Evolutionary conservation across 176 grass and related monocot genomes (phyloP), one percentile per base, ranked within the genome.

Genomic region (Alloteropsis semialata): DNA sequence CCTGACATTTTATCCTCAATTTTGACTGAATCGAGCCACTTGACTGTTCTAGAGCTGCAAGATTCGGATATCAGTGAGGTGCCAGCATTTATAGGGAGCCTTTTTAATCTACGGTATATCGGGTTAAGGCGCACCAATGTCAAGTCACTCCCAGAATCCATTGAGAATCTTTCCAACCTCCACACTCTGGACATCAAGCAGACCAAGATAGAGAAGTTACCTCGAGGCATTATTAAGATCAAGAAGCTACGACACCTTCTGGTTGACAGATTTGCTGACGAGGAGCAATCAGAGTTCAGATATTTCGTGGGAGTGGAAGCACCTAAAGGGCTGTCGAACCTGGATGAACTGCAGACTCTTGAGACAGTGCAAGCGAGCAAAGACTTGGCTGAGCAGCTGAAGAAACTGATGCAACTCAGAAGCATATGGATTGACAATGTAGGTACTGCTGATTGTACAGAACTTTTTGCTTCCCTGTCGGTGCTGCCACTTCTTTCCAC

Each of bases 21-120:
- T 66, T 56, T 73, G 16, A 29, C 74, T 16, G 37, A 39, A 17
- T 88, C 86, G 3, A 65, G 2, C 10, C 45, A 84, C 25, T 50
- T 88, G 33, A 78, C 66, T 3, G 81, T 88, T 79, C 58, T 88
- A 0, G 86, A 88, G 54, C 81, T 88, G 15, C 86, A 88, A 79
- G 81, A 88, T 37, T 84, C 81, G 30, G 58, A 74, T 11, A 33
- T 88, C n/a, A 79, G 57, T 48, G 46, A 74, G 53, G 34, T 88
- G 4, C 86, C 86, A 45, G 0, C 43, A 64, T 57, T 48, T 11
- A 65, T 88, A 11, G 86, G 80, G 17, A 21, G 5, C 10, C 16
- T 88, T 10, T 88, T 88, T 25, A 88, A 88, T 53, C 65, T 88
- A 8, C 66, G 67, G 19, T 88, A 88, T n/a, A 78, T 88, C 12